Base-by-base conservation (phyloP, 1,284 basidiomycete species). In the Heterobasidion occidentale region DNA sequence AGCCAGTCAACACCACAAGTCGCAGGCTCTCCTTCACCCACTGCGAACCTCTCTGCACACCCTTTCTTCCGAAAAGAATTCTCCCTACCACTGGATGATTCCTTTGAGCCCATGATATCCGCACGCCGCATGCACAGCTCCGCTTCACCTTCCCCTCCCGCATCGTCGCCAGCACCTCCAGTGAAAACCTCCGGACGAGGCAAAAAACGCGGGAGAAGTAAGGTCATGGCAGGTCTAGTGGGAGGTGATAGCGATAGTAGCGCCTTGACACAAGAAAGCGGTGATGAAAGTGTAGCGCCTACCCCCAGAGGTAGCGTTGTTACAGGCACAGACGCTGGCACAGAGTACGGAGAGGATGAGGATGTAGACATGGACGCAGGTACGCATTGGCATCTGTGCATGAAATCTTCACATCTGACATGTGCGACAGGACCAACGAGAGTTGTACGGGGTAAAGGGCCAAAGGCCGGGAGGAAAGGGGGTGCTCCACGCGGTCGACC, bases 221-320 rank as follows among this genome's bases (percentile, higher is more conserved):
- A 66, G 51, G 63, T 64, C 57, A 73, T 84, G 71, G 85, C 86
- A 0, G 87, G 87, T 0, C 69, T 89, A 19, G 79, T 88, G 2
- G 83, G 80, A 33, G 86, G 86, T 3, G 86, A 90, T 64, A 90
- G 88, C 64, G 88, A 90, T 62, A 88, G 86, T 62, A 90, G 88
- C 59, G 88, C 85, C 36, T 65, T 90, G 62, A 90, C 88, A 8
- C 83, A 87, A 65, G 87, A 90, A 67, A 90, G 86, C 58, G 86
- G 81, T 8, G 88, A 90, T 56, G 88, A 90, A 48, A 88, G 85
- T 59, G 77, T 80, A 35, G 55, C 52, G 9, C 60, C 58, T 5
- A 62, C 60, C 11, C 61, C 61, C 6, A 59, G 58, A 42, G 60
- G 47, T 42, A 88, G 85, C 59, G 76, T 80, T 35, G 74, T 80